A percentile compares a stretch with the other conserved stretches of the same genome.
Conservation (phyloP, 1,284 basidiomycete genomes). For the Heterobasidion occidentale region DNA sequence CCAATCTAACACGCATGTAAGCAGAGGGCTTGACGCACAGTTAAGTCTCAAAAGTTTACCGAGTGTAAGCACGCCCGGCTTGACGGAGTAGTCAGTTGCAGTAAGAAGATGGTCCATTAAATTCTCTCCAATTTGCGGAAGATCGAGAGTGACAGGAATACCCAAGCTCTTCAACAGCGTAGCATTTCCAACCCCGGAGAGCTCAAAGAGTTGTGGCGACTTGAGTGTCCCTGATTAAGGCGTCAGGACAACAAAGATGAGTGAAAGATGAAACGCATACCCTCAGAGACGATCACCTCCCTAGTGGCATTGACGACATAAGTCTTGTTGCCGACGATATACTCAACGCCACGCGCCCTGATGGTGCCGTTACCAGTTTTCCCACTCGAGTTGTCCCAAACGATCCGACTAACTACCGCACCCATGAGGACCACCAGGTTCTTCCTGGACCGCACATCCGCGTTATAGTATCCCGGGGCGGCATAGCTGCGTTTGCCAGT, state of each 20-base stretch:
- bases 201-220: constrained; percentile 11
- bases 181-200: constrained; percentile 10
- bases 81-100: constrained; percentile 9
- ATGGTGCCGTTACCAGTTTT: background rate
- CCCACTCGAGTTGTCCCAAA: background rate
- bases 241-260: background rate
- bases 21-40: background rate
- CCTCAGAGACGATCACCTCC: constrained; percentile 5
- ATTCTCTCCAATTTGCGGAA: constrained; percentile 12
- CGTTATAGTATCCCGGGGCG: constrained; percentile 9
- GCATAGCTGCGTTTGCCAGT: constrained; percentile 11
- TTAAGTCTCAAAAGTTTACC: background rate
- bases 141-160: constrained; percentile 9
- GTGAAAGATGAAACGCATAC: background rate
- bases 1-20: background rate
- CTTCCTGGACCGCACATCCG: background rate
- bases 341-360: constrained; percentile 9
- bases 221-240: constrained; percentile 7
- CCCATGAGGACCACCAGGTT: constrained; percentile 9
- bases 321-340: constrained; percentile 3
- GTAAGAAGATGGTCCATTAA: constrained; percentile 11
- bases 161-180: constrained; percentile 8
- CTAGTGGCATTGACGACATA: constrained; percentile 5
- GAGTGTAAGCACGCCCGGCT: constrained; percentile 8
- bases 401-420: constrained; percentile 7